These are phyloP conservation scores for Parascedosporium putredinis DNA, from an alignment of 2,329 filamentous ascomycete species.

Conservation along the genomic window DNA sequence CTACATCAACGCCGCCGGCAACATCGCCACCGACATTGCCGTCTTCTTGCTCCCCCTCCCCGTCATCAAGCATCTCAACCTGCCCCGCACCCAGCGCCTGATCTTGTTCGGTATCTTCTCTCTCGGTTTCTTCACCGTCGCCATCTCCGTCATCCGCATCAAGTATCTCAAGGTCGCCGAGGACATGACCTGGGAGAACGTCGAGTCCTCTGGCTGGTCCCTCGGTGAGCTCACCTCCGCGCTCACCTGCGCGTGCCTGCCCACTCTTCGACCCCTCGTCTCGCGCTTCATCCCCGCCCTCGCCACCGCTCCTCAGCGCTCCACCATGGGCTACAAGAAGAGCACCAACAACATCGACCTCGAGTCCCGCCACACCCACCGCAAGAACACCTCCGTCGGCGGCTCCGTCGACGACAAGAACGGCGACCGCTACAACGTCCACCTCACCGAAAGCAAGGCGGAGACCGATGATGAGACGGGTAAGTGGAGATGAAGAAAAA, in stretches of 20 bases:
- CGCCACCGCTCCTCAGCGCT: neutral
- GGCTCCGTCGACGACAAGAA: neutral
- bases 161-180: conserved; percentile 11
- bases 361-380: neutral
- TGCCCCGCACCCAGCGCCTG: conserved; percentile 14
- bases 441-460: neutral
- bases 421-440: neutral
- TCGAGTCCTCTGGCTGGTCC: conserved; percentile 17
- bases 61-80: conserved; percentile 15
- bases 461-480: neutral
- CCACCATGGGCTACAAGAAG: neutral
- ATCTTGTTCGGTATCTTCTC: conserved; percentile 18
- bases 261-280: conserved; percentile 16
- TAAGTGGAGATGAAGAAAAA: neutral
- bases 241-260: conserved; percentile 15
- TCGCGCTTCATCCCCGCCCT: conserved; percentile 16
- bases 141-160: conserved; percentile 15
- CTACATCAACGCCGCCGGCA: conserved; percentile 18
- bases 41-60: conserved; percentile 18
- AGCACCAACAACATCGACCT: neutral
- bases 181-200: conserved; percentile 15
- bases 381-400: too few relatives aligned
- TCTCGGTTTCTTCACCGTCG: conserved; percentile 18
- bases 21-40: conserved; percentile 18
- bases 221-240: conserved; percentile 15